phyloP scores from a whole-genome alignment of 2,329 filamentous ascomycete genomes.

The Alternaria brassicicola region DNA sequence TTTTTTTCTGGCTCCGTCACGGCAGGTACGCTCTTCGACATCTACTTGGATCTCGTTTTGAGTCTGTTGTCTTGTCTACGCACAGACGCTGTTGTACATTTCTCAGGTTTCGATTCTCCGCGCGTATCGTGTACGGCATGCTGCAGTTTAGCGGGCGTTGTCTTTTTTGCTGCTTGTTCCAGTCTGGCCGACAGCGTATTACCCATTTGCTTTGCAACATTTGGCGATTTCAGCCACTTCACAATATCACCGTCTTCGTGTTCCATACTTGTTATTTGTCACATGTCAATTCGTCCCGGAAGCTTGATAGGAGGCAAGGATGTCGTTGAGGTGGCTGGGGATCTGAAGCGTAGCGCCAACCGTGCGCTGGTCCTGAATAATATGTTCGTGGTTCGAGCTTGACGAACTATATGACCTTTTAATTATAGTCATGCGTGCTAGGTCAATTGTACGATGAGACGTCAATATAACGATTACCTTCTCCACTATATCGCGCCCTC shows the following conservation, averaged over 20 bases:
- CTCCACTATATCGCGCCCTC: slow-evolving; percentile 1
- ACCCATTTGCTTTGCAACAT: slow-evolving; percentile 19
- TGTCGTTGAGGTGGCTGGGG: slow-evolving; percentile 5
- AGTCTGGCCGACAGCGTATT: slow-evolving; percentile 9
- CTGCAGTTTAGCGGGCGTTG: slow-evolving; percentile 46
- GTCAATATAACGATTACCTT: slow-evolving; percentile 28
- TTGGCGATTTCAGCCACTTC: slow-evolving; percentile 2
- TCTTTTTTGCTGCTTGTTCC: slow-evolving; percentile 14
- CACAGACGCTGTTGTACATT: slow-evolving; percentile 31
- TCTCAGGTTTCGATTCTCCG: slow-evolving; percentile 16
- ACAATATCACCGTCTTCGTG: slow-evolving; percentile 4
- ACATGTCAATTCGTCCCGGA: slow-evolving; percentile 5
- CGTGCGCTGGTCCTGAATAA: slow-evolving; percentile 18
- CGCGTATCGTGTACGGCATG: slow-evolving; percentile 21
- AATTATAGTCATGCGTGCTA: slow-evolving; percentile 27
- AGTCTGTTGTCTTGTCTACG: slow-evolving; percentile 23
- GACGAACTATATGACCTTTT: slow-evolving; percentile 25
- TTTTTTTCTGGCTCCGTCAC: slow-evolving; percentile 32
- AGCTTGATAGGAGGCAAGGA: slow-evolving; percentile 8
- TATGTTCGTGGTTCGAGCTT: slow-evolving; percentile 18
- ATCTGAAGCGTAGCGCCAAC: slow-evolving; percentile 12
- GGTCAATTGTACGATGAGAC: slow-evolving; percentile 14
- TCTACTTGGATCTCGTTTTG: slow-evolving; percentile 22
- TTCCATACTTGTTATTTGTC: slow-evolving; percentile 4
- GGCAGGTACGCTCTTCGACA: slow-evolving; percentile 30